Evolutionary conservation across 192 early-diverging fungal species (phyloP).

Genomic region (Paraglomus occultum): DNA sequence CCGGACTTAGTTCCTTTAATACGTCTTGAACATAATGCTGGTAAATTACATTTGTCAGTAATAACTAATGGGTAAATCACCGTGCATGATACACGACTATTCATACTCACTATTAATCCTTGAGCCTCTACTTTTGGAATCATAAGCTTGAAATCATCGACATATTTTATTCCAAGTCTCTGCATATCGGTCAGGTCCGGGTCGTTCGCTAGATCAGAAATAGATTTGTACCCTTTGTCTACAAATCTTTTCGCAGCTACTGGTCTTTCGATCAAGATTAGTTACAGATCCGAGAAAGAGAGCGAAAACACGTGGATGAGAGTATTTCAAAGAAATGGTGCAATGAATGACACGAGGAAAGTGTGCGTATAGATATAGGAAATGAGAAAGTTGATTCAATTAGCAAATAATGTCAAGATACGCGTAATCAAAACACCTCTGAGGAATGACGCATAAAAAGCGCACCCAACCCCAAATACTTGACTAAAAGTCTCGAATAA

Average conservation of each 20-base stretch:
- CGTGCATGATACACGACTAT: background rate
- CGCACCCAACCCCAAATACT: too few relatives aligned
- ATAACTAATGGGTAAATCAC: slow-evolving; percentile 5
- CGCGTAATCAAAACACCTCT: too few relatives aligned
- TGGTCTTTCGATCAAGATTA: slow-evolving; percentile 2
- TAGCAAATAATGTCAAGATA: too few relatives aligned
- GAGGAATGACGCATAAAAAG: too few relatives aligned
- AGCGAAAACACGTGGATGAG: too few relatives aligned
- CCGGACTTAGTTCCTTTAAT: background rate
- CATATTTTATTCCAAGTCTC: background rate
- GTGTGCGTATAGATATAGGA: too few relatives aligned
- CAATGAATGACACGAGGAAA: too few relatives aligned
- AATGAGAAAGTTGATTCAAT: too few relatives aligned
- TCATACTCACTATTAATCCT: background rate
- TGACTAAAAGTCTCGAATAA: too few relatives aligned
- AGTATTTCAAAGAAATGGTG: too few relatives aligned
- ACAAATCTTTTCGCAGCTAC: slow-evolving; percentile 18
- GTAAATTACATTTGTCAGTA: background rate
- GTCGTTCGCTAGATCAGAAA: slow-evolving; percentile 18
- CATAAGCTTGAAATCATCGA: slow-evolving; percentile 15
- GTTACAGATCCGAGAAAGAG: too few relatives aligned
- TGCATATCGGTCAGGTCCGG: background rate
- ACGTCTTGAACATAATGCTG: background rate
- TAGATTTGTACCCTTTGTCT: slow-evolving; percentile 26
- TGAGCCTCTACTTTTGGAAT: slow-evolving; percentile 22